A percentile compares a stretch with the other conserved stretches of the same genome.
These are phyloP conservation scores for Leccinum pellstonianum DNA, from an alignment of 768 basidiomycete genomes.

Conservation along the genomic window DNA sequence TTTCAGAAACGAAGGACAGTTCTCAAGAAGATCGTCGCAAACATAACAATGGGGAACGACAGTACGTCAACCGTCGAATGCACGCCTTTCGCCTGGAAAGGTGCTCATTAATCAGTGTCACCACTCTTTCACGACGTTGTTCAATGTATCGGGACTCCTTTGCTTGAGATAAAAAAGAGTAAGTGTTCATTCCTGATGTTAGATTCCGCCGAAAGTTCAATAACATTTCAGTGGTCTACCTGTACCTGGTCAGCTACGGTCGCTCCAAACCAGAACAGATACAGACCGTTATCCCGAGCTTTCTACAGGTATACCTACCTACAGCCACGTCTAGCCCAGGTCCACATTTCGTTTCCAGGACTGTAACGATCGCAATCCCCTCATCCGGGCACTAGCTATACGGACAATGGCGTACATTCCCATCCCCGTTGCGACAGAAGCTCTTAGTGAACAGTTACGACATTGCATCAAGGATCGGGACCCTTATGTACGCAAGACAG, in stretches of 20 bases:
- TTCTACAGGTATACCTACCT: slow-evolving; percentile 65
- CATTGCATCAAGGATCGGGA: slow-evolving; percentile 93
- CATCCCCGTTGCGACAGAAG: slow-evolving; percentile 81
- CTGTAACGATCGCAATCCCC: slow-evolving; percentile 92
- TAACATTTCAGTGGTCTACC: slow-evolving; percentile 79
- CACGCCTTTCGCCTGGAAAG: slow-evolving; percentile 16
- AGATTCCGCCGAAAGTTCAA: slow-evolving; percentile 2
- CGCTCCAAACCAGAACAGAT: slow-evolving; percentile 92
- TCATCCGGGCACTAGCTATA: slow-evolving; percentile 95
- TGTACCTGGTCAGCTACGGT: slow-evolving; percentile 97
- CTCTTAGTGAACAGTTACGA: slow-evolving; percentile 84
- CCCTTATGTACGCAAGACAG: slow-evolving; percentile 98
- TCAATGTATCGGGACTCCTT: slow-evolving; percentile 90
- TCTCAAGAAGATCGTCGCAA: slow-evolving; percentile 96
- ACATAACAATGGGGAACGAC: slow-evolving; percentile 99
- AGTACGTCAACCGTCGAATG: slow-evolving; percentile 56
- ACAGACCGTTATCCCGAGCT: slow-evolving; percentile 85
- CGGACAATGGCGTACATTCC: slow-evolving; percentile 99
- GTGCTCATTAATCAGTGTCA: slow-evolving; percentile 62
- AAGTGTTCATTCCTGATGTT: slow-evolving; percentile 30
- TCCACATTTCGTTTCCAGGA: slow-evolving; percentile 54
- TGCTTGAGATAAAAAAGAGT: slow-evolving; percentile 99
- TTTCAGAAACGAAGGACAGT: slow-evolving; percentile 90
- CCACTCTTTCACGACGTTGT: slow-evolving; percentile 94
- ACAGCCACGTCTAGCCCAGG: slow-evolving; percentile 5